Percentiles rank a stretch among this genome's conserved stretches.
These are phyloP conservation scores for Kodamaea ohmeri DNA, from an alignment of 1,139 yeast genomes.

Conservation along the genomic window DNA sequence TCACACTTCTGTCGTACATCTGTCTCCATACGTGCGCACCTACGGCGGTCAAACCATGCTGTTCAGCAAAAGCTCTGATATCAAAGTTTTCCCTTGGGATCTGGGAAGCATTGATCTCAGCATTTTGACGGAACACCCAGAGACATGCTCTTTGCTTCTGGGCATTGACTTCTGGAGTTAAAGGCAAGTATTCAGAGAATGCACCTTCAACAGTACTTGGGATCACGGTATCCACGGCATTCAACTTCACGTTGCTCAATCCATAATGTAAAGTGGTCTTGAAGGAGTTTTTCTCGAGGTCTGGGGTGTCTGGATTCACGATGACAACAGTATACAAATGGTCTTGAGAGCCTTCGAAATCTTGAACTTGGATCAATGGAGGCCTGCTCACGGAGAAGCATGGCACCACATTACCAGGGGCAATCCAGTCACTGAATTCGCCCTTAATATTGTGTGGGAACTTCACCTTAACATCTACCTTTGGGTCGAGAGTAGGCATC, in stretches of 20 bases:
- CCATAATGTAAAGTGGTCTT: slow-evolving; percentile 79
- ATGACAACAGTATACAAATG: slow-evolving; percentile 68
- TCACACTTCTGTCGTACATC: slow-evolving; percentile 74
- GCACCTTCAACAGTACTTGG: slow-evolving; percentile 49
- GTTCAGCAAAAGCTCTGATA: slow-evolving; percentile 63
- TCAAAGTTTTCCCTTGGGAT: slow-evolving; percentile 52
- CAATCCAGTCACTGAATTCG: slow-evolving; percentile 56
- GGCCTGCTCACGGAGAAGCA: slow-evolving; percentile 69
- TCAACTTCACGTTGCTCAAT: slow-evolving; percentile 62
- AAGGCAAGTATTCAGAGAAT: slow-evolving; percentile 69
- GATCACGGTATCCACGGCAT: slow-evolving; percentile 41
- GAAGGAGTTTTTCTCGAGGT: slow-evolving; percentile 64
- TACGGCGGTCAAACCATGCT: slow-evolving; percentile 60
- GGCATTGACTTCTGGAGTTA: slow-evolving; percentile 86
- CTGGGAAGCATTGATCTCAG: slow-evolving; percentile 16
- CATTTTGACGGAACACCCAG: slow-evolving; percentile 82
- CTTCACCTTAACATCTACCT: slow-evolving; percentile 69
- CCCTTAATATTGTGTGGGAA: slow-evolving; percentile 68
- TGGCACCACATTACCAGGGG: slow-evolving; percentile 75
- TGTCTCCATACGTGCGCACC: slow-evolving; percentile 96
- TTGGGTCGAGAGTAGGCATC: slow-evolving; percentile 83
- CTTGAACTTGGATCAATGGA: slow-evolving; percentile 74
- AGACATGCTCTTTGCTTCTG: slow-evolving; percentile 80
- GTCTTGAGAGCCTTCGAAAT: slow-evolving; percentile 52
- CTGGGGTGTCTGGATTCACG: slow-evolving; percentile 93